phyloP scores from a whole-genome alignment of 2,329 filamentous ascomycete genomes.

The Fusarium armeniacum region DNA sequence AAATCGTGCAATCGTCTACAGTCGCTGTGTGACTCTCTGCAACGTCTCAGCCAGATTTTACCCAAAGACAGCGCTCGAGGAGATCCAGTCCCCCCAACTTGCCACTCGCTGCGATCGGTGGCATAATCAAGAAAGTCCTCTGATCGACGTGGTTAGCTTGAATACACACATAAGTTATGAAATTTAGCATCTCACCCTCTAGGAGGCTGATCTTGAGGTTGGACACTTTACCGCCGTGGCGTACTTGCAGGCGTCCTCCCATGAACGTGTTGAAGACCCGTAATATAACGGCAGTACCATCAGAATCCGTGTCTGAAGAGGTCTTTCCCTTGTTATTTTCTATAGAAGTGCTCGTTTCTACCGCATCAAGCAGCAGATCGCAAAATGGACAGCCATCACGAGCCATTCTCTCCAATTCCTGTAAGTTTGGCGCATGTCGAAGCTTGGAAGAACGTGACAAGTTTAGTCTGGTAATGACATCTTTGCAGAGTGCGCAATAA shows the following conservation, averaged over 20 bases:
- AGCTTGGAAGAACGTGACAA: background rate
- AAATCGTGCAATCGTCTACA: background rate
- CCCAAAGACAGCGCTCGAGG: background rate
- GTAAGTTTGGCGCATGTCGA: background rate
- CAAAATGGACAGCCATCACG: background rate
- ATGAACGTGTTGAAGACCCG: background rate
- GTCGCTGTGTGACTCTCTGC: background rate
- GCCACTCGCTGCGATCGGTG: too few relatives aligned
- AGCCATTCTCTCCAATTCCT: background rate
- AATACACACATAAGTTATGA: background rate
- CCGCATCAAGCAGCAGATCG: background rate
- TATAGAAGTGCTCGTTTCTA: background rate
- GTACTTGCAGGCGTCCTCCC: background rate
- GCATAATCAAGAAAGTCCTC: background rate
- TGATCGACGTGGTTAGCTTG: background rate
- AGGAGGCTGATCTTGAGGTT: background rate
- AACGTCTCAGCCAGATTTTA: background rate
- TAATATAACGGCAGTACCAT: background rate
- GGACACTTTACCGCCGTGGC: background rate
- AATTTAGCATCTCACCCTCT: background rate
- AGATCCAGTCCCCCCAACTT: background rate
- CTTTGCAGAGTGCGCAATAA: background rate
- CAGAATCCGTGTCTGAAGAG: too few relatives aligned
- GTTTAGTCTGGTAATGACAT: background rate
- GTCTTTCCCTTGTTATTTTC: too few relatives aligned